Percentiles rank a stretch among this genome's conserved stretches.
phyloP scores from a whole-genome alignment of 768 basidiomycete genomes.

The Nidularia pulvinata region DNA sequence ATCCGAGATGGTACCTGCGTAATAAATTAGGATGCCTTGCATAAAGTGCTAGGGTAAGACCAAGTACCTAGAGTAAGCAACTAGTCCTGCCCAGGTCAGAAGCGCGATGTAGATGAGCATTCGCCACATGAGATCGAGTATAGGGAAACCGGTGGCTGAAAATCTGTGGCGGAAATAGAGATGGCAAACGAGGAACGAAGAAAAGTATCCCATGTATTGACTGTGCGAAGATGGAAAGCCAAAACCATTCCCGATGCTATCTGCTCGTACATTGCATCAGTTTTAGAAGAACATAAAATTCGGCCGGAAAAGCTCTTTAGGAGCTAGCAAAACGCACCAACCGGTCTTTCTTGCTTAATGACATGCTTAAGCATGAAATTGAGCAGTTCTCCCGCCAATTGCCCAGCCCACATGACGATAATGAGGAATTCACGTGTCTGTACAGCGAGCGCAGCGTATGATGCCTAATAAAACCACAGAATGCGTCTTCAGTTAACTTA shows the following conservation, averaged over 20 bases:
- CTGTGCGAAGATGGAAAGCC: conserved; percentile 90
- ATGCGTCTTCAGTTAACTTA: not conserved
- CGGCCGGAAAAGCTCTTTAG: not conserved
- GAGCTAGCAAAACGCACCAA: conserved; percentile 35
- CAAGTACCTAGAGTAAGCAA: conserved; percentile 77
- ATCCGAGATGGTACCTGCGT: conserved; percentile 64
- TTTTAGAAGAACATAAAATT: not conserved
- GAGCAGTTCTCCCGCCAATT: conserved; percentile 67
- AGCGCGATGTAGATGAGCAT: conserved; percentile 46
- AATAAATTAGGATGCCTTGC: not conserved
- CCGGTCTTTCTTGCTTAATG: conserved; percentile 70
- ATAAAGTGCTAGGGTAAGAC: not conserved
- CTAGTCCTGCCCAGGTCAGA: conserved; percentile 54
- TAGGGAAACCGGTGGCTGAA: conserved; percentile 41
- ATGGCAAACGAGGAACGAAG: conserved; percentile 75
- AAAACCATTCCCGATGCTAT: conserved; percentile 67
- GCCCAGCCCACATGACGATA: conserved; percentile 84
- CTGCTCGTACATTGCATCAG: conserved; percentile 22
- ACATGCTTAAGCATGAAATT: conserved; percentile 70
- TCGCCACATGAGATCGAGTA: conserved; percentile 55
- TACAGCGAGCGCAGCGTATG: conserved; percentile 74
- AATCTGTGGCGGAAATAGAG: conserved; percentile 71
- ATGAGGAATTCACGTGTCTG: conserved; percentile 81
- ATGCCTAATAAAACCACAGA: conserved; percentile 44
- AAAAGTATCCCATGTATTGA: conserved; percentile 90